phyloP scores from a whole-genome alignment of 805 yeast genomes.

The Clavispora asparagi region DNA sequence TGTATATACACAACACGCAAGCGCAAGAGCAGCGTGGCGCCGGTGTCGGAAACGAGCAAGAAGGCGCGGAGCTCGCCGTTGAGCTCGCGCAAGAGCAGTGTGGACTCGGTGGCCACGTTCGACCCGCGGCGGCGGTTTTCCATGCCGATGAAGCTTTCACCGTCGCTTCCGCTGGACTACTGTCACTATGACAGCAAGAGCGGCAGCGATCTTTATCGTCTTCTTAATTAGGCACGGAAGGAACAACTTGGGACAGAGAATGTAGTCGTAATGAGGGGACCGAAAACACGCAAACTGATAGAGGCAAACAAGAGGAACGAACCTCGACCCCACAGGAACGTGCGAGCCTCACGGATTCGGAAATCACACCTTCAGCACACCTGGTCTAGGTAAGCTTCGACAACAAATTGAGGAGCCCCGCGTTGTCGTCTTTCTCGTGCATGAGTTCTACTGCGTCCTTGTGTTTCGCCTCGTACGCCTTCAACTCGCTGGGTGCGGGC shows the following conservation, averaged over 20 bases:
- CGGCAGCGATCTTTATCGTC: slow-evolving; percentile 3
- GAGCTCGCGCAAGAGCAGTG: not conserved
- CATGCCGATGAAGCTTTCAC: slow-evolving; percentile 1
- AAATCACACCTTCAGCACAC: too few relatives aligned
- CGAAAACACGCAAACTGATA: not conserved
- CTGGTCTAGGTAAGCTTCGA: slow-evolving; percentile 14
- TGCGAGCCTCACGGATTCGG: too few relatives aligned
- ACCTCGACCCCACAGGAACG: too few relatives aligned
- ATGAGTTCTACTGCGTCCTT: slow-evolving; percentile 29
- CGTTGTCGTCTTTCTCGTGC: slow-evolving; percentile 14
- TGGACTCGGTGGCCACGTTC: not conserved
- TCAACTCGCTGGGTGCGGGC: not conserved
- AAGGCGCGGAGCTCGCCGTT: not conserved
- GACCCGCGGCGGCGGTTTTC: not conserved
- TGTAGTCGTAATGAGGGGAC: not conserved
- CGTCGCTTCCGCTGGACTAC: not conserved
- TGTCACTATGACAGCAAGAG: not conserved
- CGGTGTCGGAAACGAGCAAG: not conserved
- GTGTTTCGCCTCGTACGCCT: slow-evolving; percentile 19
- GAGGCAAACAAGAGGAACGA: not conserved
- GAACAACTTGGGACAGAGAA: not conserved
- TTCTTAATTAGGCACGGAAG: slow-evolving; percentile 1
- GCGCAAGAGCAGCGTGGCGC: slow-evolving; percentile 5
- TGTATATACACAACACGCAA: slow-evolving; percentile 23
- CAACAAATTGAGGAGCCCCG: slow-evolving; percentile 12